phyloP scores from a whole-genome alignment of 208 protist species.

The Trypanosoma brucei region DNA sequence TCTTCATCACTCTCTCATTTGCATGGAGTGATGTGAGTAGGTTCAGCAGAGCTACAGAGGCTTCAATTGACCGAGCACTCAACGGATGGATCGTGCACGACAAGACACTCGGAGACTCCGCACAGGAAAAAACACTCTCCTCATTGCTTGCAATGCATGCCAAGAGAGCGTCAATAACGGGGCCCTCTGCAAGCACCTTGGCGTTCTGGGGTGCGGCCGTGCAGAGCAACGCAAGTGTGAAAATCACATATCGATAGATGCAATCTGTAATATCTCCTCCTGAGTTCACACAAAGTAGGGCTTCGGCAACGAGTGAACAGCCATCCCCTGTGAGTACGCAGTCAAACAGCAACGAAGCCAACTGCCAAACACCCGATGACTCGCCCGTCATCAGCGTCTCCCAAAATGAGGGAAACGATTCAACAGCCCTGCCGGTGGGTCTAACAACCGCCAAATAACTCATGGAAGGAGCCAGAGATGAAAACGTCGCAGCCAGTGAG shows the following conservation, averaged over 20 bases:
- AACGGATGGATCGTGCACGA: slow-evolving; percentile 26
- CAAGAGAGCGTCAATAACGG: slow-evolving; percentile 52
- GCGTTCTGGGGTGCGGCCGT: slow-evolving; percentile 64
- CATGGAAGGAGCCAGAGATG: slow-evolving; percentile 9
- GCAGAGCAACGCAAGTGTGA: slow-evolving; percentile 63
- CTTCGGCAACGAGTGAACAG: slow-evolving; percentile 36
- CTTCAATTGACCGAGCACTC: slow-evolving; percentile 58
- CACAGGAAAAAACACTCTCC: slow-evolving; percentile 50
- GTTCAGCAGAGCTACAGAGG: slow-evolving; percentile 60
- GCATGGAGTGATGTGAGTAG: slow-evolving; percentile 50
- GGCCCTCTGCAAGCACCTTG: slow-evolving; percentile 33
- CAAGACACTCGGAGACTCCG: slow-evolving; percentile 15
- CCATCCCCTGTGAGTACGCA: slow-evolving; percentile 41
- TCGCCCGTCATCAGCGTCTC: slow-evolving; percentile 53
- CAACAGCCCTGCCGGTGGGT: slow-evolving; percentile 28
- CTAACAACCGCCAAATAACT: slow-evolving; percentile 1
- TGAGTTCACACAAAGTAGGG: slow-evolving; percentile 53
- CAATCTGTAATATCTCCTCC: slow-evolving; percentile 37
- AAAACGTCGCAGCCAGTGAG: background rate
- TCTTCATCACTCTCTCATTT: slow-evolving; percentile 27
- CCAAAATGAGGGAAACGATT: slow-evolving; percentile 61
- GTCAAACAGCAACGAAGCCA: slow-evolving; percentile 53
- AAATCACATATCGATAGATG: slow-evolving; percentile 63
- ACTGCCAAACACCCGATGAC: slow-evolving; percentile 41
- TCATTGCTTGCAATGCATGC: slow-evolving; percentile 50